These are phyloP conservation scores for Pyracantha coccinea DNA, from an alignment of 331 rosid species.

Conservation along the genomic window DNA sequence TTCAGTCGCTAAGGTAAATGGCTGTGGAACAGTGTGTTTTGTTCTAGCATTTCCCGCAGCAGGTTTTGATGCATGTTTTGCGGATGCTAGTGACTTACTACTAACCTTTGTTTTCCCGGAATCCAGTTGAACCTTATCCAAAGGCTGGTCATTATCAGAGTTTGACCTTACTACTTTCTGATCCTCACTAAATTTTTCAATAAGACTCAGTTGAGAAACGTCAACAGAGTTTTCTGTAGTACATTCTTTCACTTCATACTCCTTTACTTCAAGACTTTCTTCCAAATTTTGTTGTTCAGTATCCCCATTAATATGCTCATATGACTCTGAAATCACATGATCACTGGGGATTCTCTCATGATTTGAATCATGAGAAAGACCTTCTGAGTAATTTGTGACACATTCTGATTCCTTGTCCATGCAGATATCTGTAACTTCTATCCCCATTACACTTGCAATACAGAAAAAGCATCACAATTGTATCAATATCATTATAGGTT, in stretches of 20 bases:
- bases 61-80: constrained; percentile 40
- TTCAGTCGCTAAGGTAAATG: constrained; percentile 94
- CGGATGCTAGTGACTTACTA: constrained; percentile 34
- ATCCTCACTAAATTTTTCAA: constrained; percentile 27
- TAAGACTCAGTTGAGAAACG: constrained; percentile 21
- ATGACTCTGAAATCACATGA: constrained; percentile 43
- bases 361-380: constrained; percentile 40
- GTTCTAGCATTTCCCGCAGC: constrained; percentile 48
- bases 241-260: constrained; percentile 94
- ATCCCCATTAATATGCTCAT: constrained; percentile 51
- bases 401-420: constrained; percentile 82
- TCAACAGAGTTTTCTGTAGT: constrained; percentile 67
- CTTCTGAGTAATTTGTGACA: constrained; percentile 57
- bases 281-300: constrained; percentile 55
- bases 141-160: constrained; percentile 23
- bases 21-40: constrained; percentile 81
- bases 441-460: constrained; percentile 57
- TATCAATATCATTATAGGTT: not conserved
- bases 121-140: constrained; percentile 28
- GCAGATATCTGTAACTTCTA: constrained; percentile 77
- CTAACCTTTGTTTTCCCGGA: constrained; percentile 37
- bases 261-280: constrained; percentile 65
- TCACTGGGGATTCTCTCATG: constrained; percentile 34
- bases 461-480: constrained; percentile 14
- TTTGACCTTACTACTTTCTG: constrained; percentile 28